Conservation (phyloP, 768 basidiomycete genomes). For the Boletellus sp. region DNA sequence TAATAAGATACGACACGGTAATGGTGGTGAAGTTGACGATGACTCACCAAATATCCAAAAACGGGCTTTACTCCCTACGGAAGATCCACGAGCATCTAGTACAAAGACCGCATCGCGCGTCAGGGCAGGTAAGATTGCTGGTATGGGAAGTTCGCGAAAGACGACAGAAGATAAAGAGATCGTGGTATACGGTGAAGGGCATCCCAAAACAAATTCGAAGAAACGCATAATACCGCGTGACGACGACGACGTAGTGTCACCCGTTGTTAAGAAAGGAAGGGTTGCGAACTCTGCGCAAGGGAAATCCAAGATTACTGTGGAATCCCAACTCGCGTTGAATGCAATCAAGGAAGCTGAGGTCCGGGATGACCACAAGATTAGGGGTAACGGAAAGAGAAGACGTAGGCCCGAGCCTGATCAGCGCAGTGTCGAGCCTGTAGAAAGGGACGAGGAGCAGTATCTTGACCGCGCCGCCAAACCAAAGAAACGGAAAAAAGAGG, state of each 20-base stretch:
- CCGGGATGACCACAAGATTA: neutral
- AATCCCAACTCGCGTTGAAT: neutral
- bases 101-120: neutral
- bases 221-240: constrained; percentile 5
- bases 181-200: neutral
- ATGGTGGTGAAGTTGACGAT: constrained; percentile 2
- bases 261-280: constrained; percentile 18
- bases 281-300: neutral
- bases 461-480: constrained; percentile 2
- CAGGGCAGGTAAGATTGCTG: neutral
- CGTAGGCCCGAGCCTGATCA: neutral
- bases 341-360: neutral
- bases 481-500: constrained; percentile 21
- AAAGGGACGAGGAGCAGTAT: constrained; percentile 1
- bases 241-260: neutral
- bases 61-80: neutral
- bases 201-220: neutral
- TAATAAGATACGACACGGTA: neutral
- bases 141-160: neutral
- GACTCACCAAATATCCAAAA: neutral
- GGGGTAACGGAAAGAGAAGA: neutral
- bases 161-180: neutral
- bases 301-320: neutral
- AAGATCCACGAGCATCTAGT: neutral
- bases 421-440: neutral